These are phyloP conservation scores for Ballota nigra DNA, from an alignment of 257 asterid genomes.

Conservation along the genomic window DNA sequence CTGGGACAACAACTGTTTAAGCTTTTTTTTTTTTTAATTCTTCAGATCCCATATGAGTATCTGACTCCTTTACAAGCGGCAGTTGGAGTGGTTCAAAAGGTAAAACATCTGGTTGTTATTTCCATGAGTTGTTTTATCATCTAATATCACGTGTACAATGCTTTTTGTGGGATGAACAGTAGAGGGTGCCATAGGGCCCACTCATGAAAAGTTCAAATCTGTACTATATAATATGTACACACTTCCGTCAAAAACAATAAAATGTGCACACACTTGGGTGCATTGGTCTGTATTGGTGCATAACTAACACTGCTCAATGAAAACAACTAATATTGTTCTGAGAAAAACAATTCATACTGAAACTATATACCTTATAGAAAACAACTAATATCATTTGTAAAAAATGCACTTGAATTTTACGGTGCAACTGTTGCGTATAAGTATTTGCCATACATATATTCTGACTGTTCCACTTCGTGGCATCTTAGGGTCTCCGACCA, in stretches of 20 bases:
- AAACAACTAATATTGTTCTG: no score
- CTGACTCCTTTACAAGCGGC: constrained; percentile 97
- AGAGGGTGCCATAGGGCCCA: neutral
- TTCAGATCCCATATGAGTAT: constrained; percentile 93
- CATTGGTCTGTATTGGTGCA: no score
- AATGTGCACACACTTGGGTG: no score
- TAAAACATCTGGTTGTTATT: constrained; percentile 26
- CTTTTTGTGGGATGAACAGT: neutral
- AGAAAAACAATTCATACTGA: no score
- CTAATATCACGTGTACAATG: neutral
- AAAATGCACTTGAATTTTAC: no score
- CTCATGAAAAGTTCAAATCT: neutral
- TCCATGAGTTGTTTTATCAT: neutral
- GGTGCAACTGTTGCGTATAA: no score
- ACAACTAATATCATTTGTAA: no score
- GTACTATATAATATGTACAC: neutral
- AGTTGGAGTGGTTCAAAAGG: constrained; percentile 97
- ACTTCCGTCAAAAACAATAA: no score
- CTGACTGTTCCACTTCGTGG: constrained; percentile 7
- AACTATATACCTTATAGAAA: no score
- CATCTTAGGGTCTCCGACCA: constrained; percentile 77
- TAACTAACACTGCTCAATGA: no score
- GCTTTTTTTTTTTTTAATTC: neutral
- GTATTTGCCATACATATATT: no score
- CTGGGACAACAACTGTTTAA: neutral